Percentiles rank a stretch among this genome's conserved stretches.
These are phyloP conservation scores for Dactylonectria macrodidyma DNA, from an alignment of 2,329 filamentous ascomycete species.

Conservation along the genomic window DNA sequence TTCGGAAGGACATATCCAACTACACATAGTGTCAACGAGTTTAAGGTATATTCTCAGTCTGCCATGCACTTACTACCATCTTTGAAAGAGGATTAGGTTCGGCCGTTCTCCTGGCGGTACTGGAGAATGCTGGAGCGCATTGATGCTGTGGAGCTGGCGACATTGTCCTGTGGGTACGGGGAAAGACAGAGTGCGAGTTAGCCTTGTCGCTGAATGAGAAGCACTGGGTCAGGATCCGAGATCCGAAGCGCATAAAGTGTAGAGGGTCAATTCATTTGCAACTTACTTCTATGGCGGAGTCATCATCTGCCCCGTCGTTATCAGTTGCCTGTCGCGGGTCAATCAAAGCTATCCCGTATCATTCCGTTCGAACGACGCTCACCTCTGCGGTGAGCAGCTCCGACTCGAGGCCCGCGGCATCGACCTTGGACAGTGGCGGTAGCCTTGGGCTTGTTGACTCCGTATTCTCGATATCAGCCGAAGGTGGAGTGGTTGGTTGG, in stretches of 20 bases:
- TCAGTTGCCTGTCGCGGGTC: neutral
- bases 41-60: neutral
- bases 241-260: neutral
- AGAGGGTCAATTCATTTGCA: neutral
- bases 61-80: constrained; percentile 43
- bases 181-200: neutral
- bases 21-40: neutral
- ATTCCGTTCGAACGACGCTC: neutral
- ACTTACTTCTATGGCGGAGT: constrained; percentile 45
- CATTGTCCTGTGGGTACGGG: constrained; percentile 41
- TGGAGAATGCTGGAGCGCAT: constrained; percentile 55
- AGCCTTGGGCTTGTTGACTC: constrained; percentile 7
- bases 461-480: neutral
- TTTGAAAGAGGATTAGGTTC: constrained; percentile 55
- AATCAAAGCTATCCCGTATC: neutral
- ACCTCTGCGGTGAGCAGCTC: constrained; percentile 38
- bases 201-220: neutral
- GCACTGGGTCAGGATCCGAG: too few relatives aligned
- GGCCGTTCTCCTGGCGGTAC: constrained; percentile 56
- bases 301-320: constrained; percentile 36
- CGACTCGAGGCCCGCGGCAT: constrained; percentile 23
- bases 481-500: neutral
- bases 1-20: constrained; percentile 51
- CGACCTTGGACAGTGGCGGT: neutral
- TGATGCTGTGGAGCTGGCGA: constrained; percentile 49